These are phyloP conservation scores for Lachnellula willkommii DNA, from an alignment of 2,329 filamentous ascomycete genomes.

Conservation along the genomic window DNA sequence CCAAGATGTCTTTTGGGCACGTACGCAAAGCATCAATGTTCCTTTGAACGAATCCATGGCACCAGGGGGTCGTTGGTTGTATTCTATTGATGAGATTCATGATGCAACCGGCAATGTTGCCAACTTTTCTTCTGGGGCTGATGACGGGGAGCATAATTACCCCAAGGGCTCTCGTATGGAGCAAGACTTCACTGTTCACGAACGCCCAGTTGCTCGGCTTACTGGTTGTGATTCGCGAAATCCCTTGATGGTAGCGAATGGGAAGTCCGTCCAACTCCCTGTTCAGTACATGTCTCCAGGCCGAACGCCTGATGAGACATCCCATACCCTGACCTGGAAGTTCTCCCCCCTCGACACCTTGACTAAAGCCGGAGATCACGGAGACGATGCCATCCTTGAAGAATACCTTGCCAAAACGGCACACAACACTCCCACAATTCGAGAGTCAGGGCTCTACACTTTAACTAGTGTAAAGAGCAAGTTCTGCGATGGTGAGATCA, in stretches of 20 bases:
- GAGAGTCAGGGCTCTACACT: slow-evolving; percentile 79
- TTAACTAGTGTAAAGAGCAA: slow-evolving; percentile 73
- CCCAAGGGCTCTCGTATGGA: slow-evolving; percentile 58
- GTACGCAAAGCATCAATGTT: slow-evolving; percentile 67
- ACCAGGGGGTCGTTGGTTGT: slow-evolving; percentile 75
- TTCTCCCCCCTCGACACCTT: slow-evolving; percentile 73
- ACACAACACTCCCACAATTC: slow-evolving; percentile 61
- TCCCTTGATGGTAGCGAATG: slow-evolving; percentile 78
- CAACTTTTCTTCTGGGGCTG: slow-evolving; percentile 61
- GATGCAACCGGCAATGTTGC: slow-evolving; percentile 86
- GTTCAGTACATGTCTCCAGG: slow-evolving; percentile 63
- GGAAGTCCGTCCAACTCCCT: slow-evolving; percentile 62
- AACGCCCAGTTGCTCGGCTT: slow-evolving; percentile 71
- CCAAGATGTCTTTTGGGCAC: slow-evolving; percentile 76
- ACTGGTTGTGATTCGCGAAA: slow-evolving; percentile 71
- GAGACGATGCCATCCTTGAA: slow-evolving; percentile 51
- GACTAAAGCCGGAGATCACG: slow-evolving; percentile 64
- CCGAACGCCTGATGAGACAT: slow-evolving; percentile 52
- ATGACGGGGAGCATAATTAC: slow-evolving; percentile 61
- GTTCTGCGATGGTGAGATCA: slow-evolving; percentile 78
- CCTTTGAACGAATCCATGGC: slow-evolving; percentile 86
- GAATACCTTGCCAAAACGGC: slow-evolving; percentile 56
- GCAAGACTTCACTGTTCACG: slow-evolving; percentile 78
- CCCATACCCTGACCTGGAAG: slow-evolving; percentile 71
- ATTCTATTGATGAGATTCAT: slow-evolving; percentile 84